Percentiles rank a stretch among this genome's conserved stretches.
Evolutionary conservation across 2,329 filamentous ascomycete genomes (phyloP).

Genomic region (Fusarium sp.): DNA sequence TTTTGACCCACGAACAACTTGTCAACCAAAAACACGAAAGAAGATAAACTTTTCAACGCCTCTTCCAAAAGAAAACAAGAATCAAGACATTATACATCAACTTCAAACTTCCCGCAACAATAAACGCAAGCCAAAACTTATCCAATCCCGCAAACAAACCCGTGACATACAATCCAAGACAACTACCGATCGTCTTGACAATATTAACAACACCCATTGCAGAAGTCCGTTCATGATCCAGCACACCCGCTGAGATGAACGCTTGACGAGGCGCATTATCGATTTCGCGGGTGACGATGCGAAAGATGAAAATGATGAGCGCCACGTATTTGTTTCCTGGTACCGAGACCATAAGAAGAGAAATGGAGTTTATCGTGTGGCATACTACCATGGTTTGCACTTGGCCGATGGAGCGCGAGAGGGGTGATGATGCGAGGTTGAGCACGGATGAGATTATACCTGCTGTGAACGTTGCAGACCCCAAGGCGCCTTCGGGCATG

Average conservation of each 20-base stretch:
- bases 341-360: constrained; percentile 31
- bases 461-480: constrained; percentile 36
- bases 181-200: constrained; percentile 40
- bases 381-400: constrained; percentile 41
- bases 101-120: constrained; percentile 35
- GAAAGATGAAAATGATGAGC: constrained; percentile 35
- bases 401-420: constrained; percentile 33
- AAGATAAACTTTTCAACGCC: constrained; percentile 15
- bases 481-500: constrained; percentile 34
- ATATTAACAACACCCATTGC: constrained; percentile 42
- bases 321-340: constrained; percentile 38
- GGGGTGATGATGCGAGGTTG: constrained; percentile 35
- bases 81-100: constrained; percentile 38
- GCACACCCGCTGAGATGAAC: constrained; percentile 35
- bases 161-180: constrained; percentile 34
- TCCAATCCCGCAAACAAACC: constrained; percentile 35
- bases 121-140: constrained; percentile 41
- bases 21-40: too few species aligned
- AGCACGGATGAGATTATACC: constrained; percentile 40
- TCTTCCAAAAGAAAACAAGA: constrained; percentile 39
- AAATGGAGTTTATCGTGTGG: constrained; percentile 39
- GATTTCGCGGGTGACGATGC: constrained; percentile 38
- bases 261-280: constrained; percentile 39
- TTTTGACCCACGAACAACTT: background rate
- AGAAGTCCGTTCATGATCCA: constrained; percentile 37